Evolutionary conservation across 305 asterid genomes (phyloP).

Genomic region (Solanum aculeatissimum): DNA sequence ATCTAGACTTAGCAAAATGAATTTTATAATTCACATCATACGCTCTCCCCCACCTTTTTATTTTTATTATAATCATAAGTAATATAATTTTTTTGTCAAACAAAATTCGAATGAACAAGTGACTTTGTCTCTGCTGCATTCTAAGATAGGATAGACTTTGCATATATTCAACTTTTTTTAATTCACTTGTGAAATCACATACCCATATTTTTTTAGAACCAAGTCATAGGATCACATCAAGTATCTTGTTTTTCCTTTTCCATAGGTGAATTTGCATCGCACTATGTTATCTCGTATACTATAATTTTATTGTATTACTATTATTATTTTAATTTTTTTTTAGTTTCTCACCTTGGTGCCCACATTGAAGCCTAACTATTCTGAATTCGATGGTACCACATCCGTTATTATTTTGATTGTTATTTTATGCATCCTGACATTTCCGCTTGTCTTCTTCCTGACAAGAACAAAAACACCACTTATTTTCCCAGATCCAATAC

Average conservation of each 20-base stretch:
- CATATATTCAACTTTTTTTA: fast-evolving
- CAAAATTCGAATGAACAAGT: too few species aligned
- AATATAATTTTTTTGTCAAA: too few species aligned
- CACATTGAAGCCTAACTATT: too few species aligned
- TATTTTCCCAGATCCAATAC: constrained; percentile 32
- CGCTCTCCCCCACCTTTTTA: background rate
- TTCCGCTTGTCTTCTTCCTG: background rate
- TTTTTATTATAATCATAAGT: background rate
- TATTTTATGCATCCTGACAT: too few species aligned
- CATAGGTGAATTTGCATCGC: too few species aligned
- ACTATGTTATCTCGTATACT: too few species aligned
- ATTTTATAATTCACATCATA: background rate
- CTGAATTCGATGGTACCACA: too few species aligned
- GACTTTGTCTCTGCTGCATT: background rate
- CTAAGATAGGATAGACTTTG: fast-evolving
- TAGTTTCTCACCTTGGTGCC: too few species aligned
- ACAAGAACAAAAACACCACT: background rate
- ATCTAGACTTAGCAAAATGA: background rate
- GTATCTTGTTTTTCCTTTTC: background rate
- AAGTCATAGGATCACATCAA: background rate
- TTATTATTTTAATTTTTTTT: too few species aligned
- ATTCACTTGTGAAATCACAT: background rate
- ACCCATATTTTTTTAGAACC: background rate
- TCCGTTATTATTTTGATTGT: too few species aligned
- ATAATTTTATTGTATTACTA: too few species aligned